phyloP scores from a whole-genome alignment of 257 asterid genomes.

The Nicotiana undulata region DNA sequence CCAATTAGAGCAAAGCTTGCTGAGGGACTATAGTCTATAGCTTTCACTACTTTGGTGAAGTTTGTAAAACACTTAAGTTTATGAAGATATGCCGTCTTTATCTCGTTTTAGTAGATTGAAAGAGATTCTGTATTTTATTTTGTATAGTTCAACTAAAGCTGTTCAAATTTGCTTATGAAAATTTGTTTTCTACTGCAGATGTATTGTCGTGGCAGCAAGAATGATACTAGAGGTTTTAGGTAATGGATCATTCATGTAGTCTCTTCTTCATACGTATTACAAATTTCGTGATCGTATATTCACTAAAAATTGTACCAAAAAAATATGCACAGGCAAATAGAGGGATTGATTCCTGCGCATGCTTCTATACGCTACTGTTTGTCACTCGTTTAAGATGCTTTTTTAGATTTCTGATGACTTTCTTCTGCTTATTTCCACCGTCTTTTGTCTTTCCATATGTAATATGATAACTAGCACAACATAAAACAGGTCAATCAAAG shows the following conservation, averaged over 20 bases:
- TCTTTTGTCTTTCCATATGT: not conserved
- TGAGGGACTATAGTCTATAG: too few relatives aligned
- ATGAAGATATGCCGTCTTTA: not conserved
- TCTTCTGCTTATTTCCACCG: not conserved
- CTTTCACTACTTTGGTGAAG: not conserved
- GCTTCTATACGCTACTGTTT: not conserved
- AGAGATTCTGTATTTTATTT: not conserved
- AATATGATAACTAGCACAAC: not conserved
- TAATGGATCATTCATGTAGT: constrained; percentile 15
- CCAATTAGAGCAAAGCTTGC: not conserved
- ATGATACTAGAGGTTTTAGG: constrained; percentile 91
- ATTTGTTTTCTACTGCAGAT: constrained; percentile 37
- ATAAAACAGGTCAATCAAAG: not conserved
- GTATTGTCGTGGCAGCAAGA: constrained; percentile 94
- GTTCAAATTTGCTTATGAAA: constrained; percentile 15
- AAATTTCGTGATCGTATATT: not conserved
- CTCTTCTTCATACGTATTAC: not conserved
- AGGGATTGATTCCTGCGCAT: not conserved
- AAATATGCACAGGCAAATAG: not conserved
- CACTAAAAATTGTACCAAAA: not conserved
- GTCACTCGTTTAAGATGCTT: not conserved
- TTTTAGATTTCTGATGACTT: not conserved
- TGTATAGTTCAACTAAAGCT: constrained; percentile 1
- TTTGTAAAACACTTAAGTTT: not conserved
- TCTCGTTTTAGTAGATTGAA: not conserved